phyloP scores from a whole-genome alignment of 805 yeast species.

The Novakomyces olei region DNA sequence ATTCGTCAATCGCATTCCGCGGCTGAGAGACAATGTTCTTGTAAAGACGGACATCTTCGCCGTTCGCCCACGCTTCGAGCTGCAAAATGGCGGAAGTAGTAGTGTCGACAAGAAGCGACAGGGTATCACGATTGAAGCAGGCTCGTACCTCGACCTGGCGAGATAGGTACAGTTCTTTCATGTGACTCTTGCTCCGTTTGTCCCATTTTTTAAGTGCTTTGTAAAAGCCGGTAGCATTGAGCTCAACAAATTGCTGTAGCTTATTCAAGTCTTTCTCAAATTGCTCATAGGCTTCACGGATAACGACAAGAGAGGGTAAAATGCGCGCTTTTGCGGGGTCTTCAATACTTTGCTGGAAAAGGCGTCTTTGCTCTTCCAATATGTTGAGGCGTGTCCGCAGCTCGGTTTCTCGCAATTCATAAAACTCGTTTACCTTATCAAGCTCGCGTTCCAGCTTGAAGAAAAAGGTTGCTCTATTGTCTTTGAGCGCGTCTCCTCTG shows the following conservation, averaged over 20 bases:
- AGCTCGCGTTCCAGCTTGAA: slow-evolving; percentile 83
- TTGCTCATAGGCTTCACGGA: slow-evolving; percentile 74
- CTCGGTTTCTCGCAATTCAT: slow-evolving; percentile 76
- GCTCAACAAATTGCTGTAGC: slow-evolving; percentile 70
- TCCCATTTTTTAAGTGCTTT: slow-evolving; percentile 97
- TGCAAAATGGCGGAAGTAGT: slow-evolving; percentile 33
- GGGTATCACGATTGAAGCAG: slow-evolving; percentile 74
- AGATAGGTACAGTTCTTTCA: slow-evolving; percentile 73
- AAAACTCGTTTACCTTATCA: slow-evolving; percentile 85
- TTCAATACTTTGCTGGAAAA: slow-evolving; percentile 18
- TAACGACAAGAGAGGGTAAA: slow-evolving; percentile 56
- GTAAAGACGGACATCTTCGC: slow-evolving; percentile 23
- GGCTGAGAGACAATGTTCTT: slow-evolving; percentile 10
- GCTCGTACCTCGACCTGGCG: slow-evolving; percentile 95
- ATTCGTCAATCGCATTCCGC: slow-evolving; percentile 9
- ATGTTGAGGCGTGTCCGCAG: slow-evolving; percentile 59
- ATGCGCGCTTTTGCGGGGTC: slow-evolving; percentile 30
- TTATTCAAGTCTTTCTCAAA: slow-evolving; percentile 74
- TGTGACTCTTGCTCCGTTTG: slow-evolving; percentile 81
- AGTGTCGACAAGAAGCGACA: slow-evolving; percentile 61
- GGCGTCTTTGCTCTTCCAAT: slow-evolving; percentile 46
- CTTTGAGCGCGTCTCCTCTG: slow-evolving; percentile 42
- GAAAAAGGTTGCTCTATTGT: slow-evolving; percentile 70
- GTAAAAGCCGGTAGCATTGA: slow-evolving; percentile 87
- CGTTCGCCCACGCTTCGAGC: slow-evolving; percentile 46